These are phyloP conservation scores for Aspergillus diversus DNA, from an alignment of 495 filamentous ascomycete genomes.

Conservation along the genomic window DNA sequence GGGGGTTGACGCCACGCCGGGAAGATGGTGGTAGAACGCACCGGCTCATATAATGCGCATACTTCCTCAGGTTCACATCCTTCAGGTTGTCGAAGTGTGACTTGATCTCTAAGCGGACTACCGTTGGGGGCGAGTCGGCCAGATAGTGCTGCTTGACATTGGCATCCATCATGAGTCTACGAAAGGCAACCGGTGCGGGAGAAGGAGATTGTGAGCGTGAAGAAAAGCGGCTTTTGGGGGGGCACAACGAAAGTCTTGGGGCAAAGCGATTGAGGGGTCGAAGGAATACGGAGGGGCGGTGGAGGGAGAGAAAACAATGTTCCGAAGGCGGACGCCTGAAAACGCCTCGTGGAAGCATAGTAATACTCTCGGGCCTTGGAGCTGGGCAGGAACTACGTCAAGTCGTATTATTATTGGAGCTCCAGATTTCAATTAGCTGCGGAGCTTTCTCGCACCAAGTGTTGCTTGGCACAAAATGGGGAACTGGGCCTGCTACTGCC, in stretches of 20 bases:
- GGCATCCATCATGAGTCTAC: conserved; percentile 40
- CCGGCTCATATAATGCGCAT: conserved; percentile 91
- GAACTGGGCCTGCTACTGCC: too few relatives aligned
- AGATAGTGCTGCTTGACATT: conserved; percentile 68
- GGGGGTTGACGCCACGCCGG: too few relatives aligned
- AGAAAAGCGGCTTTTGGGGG: conserved; percentile 22
- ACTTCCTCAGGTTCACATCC: conserved; percentile 69
- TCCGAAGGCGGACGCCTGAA: conserved; percentile 35
- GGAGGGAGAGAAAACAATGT: conserved; percentile 25
- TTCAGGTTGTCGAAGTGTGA: conserved; percentile 85
- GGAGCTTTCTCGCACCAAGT: neutral
- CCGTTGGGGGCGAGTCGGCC: conserved; percentile 84
- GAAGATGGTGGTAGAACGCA: conserved; percentile 39
- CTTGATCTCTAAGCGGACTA: conserved; percentile 84
- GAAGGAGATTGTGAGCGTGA: conserved; percentile 23
- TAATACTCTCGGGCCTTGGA: conserved; percentile 25
- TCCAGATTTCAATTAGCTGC: neutral
- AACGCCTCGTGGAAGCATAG: conserved; percentile 31
- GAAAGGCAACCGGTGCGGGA: conserved; percentile 13
- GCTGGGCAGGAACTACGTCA: conserved; percentile 12
- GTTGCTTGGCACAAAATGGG: conserved; percentile 24
- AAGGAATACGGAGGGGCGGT: conserved; percentile 37
- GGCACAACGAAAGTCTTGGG: conserved; percentile 16
- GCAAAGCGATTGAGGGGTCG: conserved; percentile 17
- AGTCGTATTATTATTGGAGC: conserved; percentile 5